Evolutionary conservation across 371 early-diverging fungal species (phyloP).

Genomic region (Actinomucor elegans): DNA sequence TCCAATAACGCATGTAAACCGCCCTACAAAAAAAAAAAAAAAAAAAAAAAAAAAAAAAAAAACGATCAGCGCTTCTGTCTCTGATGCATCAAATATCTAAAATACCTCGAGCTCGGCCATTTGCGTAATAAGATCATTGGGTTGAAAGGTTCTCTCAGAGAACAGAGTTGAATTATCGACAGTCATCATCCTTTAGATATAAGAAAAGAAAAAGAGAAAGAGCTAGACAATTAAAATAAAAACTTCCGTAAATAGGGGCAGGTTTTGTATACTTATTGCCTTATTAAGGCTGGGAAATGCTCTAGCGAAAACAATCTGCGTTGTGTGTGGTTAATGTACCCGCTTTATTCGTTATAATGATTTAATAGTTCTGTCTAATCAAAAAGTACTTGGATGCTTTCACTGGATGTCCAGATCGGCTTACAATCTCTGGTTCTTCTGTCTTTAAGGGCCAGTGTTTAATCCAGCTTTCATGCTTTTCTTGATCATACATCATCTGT

Average conservation of each 20-base stretch:
- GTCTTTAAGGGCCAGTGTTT: conserved; percentile 20
- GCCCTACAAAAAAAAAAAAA: conserved; percentile 7
- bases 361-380: not conserved
- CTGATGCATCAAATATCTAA: not conserved
- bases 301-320: not conserved
- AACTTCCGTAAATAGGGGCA: conserved; percentile 4
- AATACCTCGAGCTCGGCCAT: conserved; percentile 32
- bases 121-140: conserved; percentile 19
- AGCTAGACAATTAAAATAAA: conserved; percentile 4
- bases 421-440: not conserved
- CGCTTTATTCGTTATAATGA: too few species aligned
- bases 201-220: not conserved
- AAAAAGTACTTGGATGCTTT: conserved; percentile 13
- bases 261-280: too few species aligned
- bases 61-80: too few species aligned
- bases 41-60: not conserved
- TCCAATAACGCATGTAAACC: conserved; percentile 24
- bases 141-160: not conserved
- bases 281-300: not conserved
- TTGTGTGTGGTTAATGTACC: too few species aligned
- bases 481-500: conserved; percentile 33
- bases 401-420: conserved; percentile 2
- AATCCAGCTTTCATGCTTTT: conserved; percentile 26
- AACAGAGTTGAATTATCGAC: conserved; percentile 4
- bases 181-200: conserved; percentile 16